These are phyloP conservation scores for Amylocarpus encephaloides DNA, from an alignment of 2,329 filamentous ascomycete species.

Conservation along the genomic window DNA sequence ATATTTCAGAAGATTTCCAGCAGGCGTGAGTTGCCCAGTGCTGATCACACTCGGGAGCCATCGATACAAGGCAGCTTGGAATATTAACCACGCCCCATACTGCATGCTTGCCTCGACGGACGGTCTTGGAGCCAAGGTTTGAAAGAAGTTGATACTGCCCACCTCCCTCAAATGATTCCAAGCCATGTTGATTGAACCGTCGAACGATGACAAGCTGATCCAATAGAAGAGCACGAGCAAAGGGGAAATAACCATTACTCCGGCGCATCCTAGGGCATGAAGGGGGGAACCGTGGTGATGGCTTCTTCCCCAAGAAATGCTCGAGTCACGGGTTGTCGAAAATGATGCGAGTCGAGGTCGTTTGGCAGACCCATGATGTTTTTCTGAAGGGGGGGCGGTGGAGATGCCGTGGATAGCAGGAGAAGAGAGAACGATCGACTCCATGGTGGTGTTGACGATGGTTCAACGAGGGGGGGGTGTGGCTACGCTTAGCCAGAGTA, in stretches of 20 bases:
- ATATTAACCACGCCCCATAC: conserved; percentile 32
- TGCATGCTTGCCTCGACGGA: conserved; percentile 14
- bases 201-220: conserved; percentile 20
- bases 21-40: conserved; percentile 38
- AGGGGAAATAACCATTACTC: conserved; percentile 21
- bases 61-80: conserved; percentile 32
- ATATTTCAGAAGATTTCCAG: conserved; percentile 38
- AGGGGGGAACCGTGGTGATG: conserved; percentile 5
- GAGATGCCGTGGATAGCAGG: background rate
- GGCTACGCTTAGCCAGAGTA: background rate
- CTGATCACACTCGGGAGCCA: conserved; percentile 31
- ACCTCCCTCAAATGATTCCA: conserved; percentile 9
- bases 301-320: conserved; percentile 6
- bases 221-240: conserved; percentile 22
- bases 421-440: conserved; percentile 3
- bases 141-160: conserved; percentile 15
- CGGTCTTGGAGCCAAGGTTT: conserved; percentile 12
- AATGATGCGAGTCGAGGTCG: conserved; percentile 3
- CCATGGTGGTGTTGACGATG: background rate
- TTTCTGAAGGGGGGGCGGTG: background rate
- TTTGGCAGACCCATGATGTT: background rate
- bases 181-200: conserved; percentile 17
- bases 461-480: no score
- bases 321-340: conserved; percentile 3
- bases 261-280: conserved; percentile 16